These are phyloP conservation scores for Papiliotrema nemorosa DNA, from an alignment of 1,284 basidiomycete genomes.

Conservation along the genomic window DNA sequence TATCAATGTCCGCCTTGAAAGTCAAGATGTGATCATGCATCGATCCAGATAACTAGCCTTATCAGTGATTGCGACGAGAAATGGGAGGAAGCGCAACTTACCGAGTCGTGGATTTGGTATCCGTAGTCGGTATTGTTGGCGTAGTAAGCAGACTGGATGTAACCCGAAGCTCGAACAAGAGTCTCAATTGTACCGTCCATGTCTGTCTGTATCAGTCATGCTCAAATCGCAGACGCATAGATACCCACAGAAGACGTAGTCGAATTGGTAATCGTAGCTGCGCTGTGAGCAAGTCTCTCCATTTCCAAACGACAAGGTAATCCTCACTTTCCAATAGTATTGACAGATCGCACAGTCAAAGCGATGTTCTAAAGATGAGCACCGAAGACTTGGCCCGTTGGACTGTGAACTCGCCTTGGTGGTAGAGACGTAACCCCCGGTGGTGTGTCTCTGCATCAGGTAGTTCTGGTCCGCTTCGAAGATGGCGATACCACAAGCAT, in stretches of 20 bases:
- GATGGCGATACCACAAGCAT: constrained; percentile 34
- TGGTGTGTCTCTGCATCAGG: constrained; percentile 38
- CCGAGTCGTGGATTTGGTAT: constrained; percentile 38
- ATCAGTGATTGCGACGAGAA: no score
- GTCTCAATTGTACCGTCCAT: constrained; percentile 41
- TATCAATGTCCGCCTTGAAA: constrained; percentile 34
- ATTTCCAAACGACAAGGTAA: no score
- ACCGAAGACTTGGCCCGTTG: no score
- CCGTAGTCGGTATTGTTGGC: constrained; percentile 36
- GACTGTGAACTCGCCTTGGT: no score
- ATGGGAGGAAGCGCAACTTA: no score
- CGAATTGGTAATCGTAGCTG: constrained; percentile 37
- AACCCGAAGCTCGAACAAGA: constrained; percentile 40
- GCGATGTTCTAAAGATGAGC: constrained; percentile 40
- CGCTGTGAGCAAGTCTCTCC: no score
- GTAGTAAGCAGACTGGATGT: constrained; percentile 39
- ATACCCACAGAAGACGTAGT: constrained; percentile 42
- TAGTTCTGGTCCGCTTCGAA: constrained; percentile 35
- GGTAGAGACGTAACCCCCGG: constrained; percentile 23
- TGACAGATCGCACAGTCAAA: constrained; percentile 32
- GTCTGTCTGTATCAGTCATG: no score
- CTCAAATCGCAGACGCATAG: no score
- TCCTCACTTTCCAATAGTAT: no score
- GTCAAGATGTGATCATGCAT: constrained; percentile 43
- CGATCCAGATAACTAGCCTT: constrained; percentile 27